Evolutionary conservation across 2,329 filamentous ascomycete genomes (phyloP).

Genomic region (Cucurbitaria berberidis): DNA sequence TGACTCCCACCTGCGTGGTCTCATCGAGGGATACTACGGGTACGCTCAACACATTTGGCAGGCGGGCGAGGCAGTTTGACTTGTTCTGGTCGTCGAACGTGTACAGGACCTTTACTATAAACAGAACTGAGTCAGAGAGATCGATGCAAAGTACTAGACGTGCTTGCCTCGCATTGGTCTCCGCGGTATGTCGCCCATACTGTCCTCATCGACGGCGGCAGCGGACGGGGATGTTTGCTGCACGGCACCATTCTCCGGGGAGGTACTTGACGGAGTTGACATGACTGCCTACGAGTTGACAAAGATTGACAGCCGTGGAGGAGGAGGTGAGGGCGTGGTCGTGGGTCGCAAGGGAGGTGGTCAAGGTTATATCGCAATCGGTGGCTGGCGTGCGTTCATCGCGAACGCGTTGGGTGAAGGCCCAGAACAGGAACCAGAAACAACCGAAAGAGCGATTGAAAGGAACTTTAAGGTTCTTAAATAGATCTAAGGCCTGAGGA

Average conservation of each 20-base stretch:
- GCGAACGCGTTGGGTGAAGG: constrained; percentile 41
- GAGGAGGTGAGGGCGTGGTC: constrained; percentile 17
- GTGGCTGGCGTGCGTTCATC: constrained; percentile 47
- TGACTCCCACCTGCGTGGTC: constrained; percentile 78
- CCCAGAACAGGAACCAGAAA: constrained; percentile 17
- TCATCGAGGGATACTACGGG: constrained; percentile 84
- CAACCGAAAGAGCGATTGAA: constrained; percentile 14
- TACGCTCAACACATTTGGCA: constrained; percentile 78
- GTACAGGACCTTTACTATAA: constrained; percentile 90
- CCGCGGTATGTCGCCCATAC: constrained; percentile 42
- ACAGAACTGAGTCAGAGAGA: constrained; percentile 22
- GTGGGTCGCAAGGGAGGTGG: constrained; percentile 29
- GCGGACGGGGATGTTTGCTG: constrained; percentile 26
- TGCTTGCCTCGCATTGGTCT: constrained; percentile 56
- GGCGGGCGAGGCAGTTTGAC: constrained; percentile 86
- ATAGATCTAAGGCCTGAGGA: background rate
- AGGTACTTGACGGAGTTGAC: constrained; percentile 38
- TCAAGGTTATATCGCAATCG: constrained; percentile 39
- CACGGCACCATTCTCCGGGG: constrained; percentile 28
- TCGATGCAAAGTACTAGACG: constrained; percentile 10
- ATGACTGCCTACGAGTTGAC: constrained; percentile 36
- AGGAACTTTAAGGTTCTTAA: constrained; percentile 2
- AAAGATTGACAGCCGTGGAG: constrained; percentile 23
- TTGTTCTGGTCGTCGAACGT: constrained; percentile 91
- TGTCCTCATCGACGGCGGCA: constrained; percentile 33